Base-by-base conservation (phyloP, 805 yeast genomes). In the Hanseniaspora lindneri region DNA sequence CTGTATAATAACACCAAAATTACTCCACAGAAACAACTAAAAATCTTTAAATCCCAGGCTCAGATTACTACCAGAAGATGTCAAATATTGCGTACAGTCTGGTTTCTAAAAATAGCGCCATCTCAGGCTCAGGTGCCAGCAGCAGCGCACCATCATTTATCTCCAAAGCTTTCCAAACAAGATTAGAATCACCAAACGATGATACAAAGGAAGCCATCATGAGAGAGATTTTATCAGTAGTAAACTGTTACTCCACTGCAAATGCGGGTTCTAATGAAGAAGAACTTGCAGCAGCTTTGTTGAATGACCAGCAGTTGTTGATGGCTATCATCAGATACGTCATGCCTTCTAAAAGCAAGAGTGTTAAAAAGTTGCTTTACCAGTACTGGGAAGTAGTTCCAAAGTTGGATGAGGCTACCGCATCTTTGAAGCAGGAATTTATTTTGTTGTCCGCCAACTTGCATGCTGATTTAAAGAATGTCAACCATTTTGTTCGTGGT, bases 331-430 rank as follows among this genome's bases (percentile, higher is more conserved):
- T 92, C 60, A 80, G 98, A 60, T 94, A 85, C 60, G 89, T 94
- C 51, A 87, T 92, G 96, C 98, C 99, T 14, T 84, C 95, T 16
- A 83, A 74, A 60, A 78, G 80, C 67, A 94, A 92, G 67, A 83
- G 80, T 58, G 76, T 94, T 66, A 92, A 92, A 73, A 92, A 88
- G 66, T 72, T 92, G 61, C 71, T 94, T 54, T 92, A 89, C 60
- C 84, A 86, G 59, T 92, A 92, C 70, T 92, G 97, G 97, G 99
- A 92, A 66, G 85, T 89, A 50, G 94, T 95, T 62, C 94, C 95
- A 49, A 94, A 94, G 67, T 71, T 82, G 55, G 94, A 86, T 57
- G 71, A 73, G 32, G 39, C 44, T 10, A 82, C 82, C 47, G 97
- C 97, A 3, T 86, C 85, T 64, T 76, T 94, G 73, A 85, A 85